phyloP scores from a whole-genome alignment of 2,329 filamentous ascomycete genomes.

The Exophiala xenobiotica region DNA sequence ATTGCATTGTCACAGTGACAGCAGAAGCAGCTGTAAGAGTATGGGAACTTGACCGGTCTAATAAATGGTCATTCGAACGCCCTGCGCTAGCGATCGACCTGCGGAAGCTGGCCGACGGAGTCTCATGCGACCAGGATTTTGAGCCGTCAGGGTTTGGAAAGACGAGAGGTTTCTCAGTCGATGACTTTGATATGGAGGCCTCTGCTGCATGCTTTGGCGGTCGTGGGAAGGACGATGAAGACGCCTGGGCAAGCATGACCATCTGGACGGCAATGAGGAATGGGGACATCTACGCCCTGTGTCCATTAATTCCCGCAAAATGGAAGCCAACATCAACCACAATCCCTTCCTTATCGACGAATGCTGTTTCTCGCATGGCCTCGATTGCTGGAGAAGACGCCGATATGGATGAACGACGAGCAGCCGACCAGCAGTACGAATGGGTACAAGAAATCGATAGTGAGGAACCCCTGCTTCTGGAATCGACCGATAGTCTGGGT shows the following conservation, averaged over 20 bases:
- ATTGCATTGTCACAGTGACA: constrained; percentile 83
- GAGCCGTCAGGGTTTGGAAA: constrained; percentile 70
- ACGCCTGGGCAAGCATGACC: constrained; percentile 89
- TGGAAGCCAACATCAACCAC: constrained; percentile 78
- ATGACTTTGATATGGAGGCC: constrained; percentile 90
- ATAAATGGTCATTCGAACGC: constrained; percentile 83
- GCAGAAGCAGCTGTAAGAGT: constrained; percentile 82
- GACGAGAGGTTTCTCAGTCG: constrained; percentile 81
- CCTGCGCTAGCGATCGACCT: constrained; percentile 83
- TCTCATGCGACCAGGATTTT: constrained; percentile 78
- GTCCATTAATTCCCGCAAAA: constrained; percentile 80
- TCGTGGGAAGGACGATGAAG: constrained; percentile 55
- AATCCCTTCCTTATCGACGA: constrained; percentile 78
- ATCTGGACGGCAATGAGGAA: constrained; percentile 95
- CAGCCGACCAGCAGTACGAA: constrained; percentile 56
- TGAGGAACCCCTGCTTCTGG: constrained; percentile 50
- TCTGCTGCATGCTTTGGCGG: constrained; percentile 89
- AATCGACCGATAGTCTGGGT: constrained; percentile 37
- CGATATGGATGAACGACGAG: constrained; percentile 47
- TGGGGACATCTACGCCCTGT: constrained; percentile 90
- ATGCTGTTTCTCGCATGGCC: constrained; percentile 70
- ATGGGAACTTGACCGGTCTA: constrained; percentile 83
- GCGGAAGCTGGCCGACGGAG: constrained; percentile 82
- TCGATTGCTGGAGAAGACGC: constrained; percentile 43
- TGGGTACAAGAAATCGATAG: constrained; percentile 59